Base-by-base conservation (phyloP, 129 eudicot genomes). In the Scalesia atractyloides region DNA sequence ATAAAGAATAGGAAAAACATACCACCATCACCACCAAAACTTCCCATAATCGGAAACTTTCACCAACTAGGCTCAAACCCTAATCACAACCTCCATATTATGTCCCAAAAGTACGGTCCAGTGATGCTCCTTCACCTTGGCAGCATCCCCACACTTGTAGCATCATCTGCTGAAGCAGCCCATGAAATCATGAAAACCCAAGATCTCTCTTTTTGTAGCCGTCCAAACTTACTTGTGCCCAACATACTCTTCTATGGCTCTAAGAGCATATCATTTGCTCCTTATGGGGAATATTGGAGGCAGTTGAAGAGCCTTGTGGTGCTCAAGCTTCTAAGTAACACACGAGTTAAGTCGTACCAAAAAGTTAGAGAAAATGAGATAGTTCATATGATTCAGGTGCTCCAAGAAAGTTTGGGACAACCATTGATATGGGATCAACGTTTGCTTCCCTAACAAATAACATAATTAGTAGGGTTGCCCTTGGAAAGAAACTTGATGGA, bases 101-200 rank as follows among this genome's bases (percentile, higher is more conserved):
- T 57, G 37, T 57, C 64, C 36, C 64, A 57, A 57, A 57, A 57
- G 11, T 22, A 57, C 3, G 64, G 64, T 10, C 64, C 36, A 1
- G 0, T 57, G 0, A 57, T 57, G 64, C 64, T 57, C 9, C 64
- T 57, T 57, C 64, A 57, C 39, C 64, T 57, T 57, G 64, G 64
- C 2, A 57, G 64, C 37, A 57, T 22, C 64, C 64, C 64, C 39
- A 57, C 64, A 57, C 64, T 57, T 10, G 64, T 57, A 9, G 64
- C 64, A 57, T 57, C 64, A 6, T 57, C 64, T 22, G 37, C 64
- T 5, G 64, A 57, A 57, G 64, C 64, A 11, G 64, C 64, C 16
- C n/a, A 57, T 20, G 64, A 57, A 9, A 57, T 57, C 36, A 20
- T 57, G 64, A 57, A 57, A 56, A 56, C 61, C 34, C 61, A 56